Evolutionary conservation across 257 asterid genomes (phyloP), one percentile per base, ranked within the genome.

Genomic region (Lavandula angustifolia): DNA sequence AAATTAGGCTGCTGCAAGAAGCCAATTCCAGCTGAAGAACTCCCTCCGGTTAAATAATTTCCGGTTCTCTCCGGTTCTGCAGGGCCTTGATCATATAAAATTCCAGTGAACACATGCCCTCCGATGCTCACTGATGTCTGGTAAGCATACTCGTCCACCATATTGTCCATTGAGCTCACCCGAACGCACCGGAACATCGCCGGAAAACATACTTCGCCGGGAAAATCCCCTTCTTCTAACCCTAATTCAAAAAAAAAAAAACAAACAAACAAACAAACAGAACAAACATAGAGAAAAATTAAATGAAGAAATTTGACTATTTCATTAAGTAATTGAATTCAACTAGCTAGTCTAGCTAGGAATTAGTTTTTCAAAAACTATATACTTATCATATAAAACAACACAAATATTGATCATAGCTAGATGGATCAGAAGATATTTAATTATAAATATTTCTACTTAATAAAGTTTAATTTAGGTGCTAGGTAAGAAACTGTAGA

Each of bases 61-160:
- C 29, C 76, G 11, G 71, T 70, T 59, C 78, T 75, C 38, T 73
- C 80, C 72, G 60, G 73, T 60, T 74, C 67, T 0, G 53, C n/a
- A 4, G 81, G 73, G 0, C 97, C 95, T 49, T 89, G 95, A 63
- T 89, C 95, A 50, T 85, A 89, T 31, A 89, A 79, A n/a, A 89
- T 76, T 0, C 97, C 97, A 2, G 88, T 83, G 72, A 89, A 89
- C 7, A 82, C 66, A 54, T 79, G 95, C 10, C 97, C 94, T 7
- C 81, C 88, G 29, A 89, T 85, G 74, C 78, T 85, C 61, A 87
- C 88, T 3, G 94, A 80, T 46, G 97, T 80, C 69, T 85, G 95
- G 32, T 87, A 89, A 0, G 97, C 97, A 44, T 75, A 80, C 63
- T 87, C 85, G 71, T 87, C 88, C 51, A 83, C 85, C 75, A 69